Evolutionary conservation across 352 stramenopile species (phyloP), one percentile per base, ranked within the genome.

Genomic region (Globisporangium nodosum): DNA sequence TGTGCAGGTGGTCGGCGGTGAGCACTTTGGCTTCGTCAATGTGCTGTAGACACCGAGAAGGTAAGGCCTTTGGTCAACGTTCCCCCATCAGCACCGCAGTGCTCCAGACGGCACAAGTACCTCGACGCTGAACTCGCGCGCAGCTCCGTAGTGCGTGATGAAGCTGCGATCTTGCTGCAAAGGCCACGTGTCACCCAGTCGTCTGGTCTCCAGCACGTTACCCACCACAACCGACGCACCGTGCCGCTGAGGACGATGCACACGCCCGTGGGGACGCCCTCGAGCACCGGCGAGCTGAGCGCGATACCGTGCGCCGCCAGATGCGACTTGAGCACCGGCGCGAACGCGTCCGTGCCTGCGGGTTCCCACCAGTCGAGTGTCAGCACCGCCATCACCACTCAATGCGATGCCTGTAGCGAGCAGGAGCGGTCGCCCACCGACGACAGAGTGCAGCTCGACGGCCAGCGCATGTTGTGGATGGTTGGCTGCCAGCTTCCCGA

Each of bases 101-200:
- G 20, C 27, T 18, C 47, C 12, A 7, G 15, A 31, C 3, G 9
- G 13, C 16, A 11, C 7, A 56, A 62, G 60, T 52, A 89, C 79
- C 73, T 90, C 74, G 13, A 86, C 43, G 30, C 68, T 70, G 57
- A 90, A 87, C 56, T 71, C 66, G 40, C 79, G 78, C 1, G 76
- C 72, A 5, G 83, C 83, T 37, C 83, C 83, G 53, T 92, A 92
- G 68, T 92, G 76, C 9, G 85, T 92, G 58, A 92, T 71, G 64
- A 94, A 94, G 51, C 79, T 88, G 18, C 85, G 85, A 53, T 94
- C 85, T 50, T 75, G 70, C 75, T 88, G 61, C 31, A 56, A 30
- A 45, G 9, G 31, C 6, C 18, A 8, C n/a, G 45, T 12, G 5
- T 20, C 1, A n/a, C 15, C 49, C 40, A 20, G 40, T 52, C n/a